Evolutionary conservation across 2,329 filamentous ascomycete species (phyloP), one percentile per base, ranked within the genome.

Genomic region (Anthostomella pinea): DNA sequence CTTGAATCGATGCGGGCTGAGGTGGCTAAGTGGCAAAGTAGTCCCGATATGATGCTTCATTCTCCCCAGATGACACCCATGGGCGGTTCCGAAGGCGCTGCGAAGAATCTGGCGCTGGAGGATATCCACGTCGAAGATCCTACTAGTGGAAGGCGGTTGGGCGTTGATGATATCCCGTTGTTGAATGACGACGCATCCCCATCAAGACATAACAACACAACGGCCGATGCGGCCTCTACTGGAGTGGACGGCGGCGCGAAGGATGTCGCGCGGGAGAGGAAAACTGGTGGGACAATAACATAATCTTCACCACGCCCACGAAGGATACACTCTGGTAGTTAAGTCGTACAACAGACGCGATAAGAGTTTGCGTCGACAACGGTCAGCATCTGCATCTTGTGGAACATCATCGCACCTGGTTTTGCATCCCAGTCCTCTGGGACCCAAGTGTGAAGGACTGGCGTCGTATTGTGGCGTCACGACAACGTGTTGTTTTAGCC

Each of bases 1-100:
- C 73, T 98, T 9, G 90, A 98, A 59, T 77, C 83, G 34, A 77
- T 98, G 67, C 90, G 85, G 65, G 79, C 79, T 37, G 93, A 98
- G 57, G 89, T 98, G 7, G 77, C 83, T 29, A 91, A 88, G 60
- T 94, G 88, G 87, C 89, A 95, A 62, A 73, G 69, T 43, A 74
- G 67, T 20, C 72, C 77, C 2, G 75, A 79, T 11, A 51, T 70
- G 52, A 56, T 55, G 39, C 39, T 60, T n/a, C 57, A 57, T 14
- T 66, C 62, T 6, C 68, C 67, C 1, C 26, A 60, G 10, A 52
- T 67, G 48, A 63, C 60, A 14, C 66, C 70, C 3, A 60, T 56
- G 18, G 48, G 46, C 5, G 51, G 39, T 8, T 33, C 42, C 25
- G 36, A 51, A 17, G 24, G 25, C 11, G 46, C 47, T 11, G 35